These are phyloP conservation scores for Cercophora scortea DNA, from an alignment of 495 filamentous ascomycete species.

Conservation along the genomic window DNA sequence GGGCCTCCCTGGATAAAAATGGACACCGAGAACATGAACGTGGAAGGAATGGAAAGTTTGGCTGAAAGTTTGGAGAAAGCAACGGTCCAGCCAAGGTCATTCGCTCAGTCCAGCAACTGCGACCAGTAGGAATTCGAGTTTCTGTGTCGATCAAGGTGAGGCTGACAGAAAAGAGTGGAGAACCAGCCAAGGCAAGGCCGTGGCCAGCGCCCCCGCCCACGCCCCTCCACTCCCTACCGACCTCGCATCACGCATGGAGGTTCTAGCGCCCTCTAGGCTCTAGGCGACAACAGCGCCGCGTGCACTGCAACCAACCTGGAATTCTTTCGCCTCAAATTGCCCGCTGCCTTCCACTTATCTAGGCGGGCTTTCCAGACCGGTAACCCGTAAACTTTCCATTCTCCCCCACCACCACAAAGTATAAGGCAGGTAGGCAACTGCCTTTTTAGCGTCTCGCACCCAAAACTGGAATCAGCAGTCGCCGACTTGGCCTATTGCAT, in stretches of 20 bases:
- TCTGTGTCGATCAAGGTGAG: no score
- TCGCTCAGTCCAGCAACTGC: no score
- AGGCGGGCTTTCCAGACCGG: neutral
- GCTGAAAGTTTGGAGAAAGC: no score
- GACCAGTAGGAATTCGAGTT: no score
- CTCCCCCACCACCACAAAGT: constrained; percentile 1
- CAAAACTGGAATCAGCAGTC: neutral
- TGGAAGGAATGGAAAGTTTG: no score
- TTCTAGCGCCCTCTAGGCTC: neutral
- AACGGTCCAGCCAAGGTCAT: no score
- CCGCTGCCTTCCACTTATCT: constrained; percentile 2
- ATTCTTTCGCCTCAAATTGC: constrained; percentile 6
- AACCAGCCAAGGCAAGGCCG: no score
- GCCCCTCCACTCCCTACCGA: neutral
- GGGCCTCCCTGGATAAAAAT: no score
- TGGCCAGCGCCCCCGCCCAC: no score
- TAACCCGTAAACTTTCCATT: neutral
- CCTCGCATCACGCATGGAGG: neutral
- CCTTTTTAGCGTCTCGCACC: neutral
- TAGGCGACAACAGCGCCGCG: constrained; percentile 6
- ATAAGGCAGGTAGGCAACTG: neutral
- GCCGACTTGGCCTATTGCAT: neutral
- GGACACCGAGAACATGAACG: no score
- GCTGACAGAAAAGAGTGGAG: no score
- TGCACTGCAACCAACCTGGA: neutral